phyloP scores from a whole-genome alignment of 2,329 filamentous ascomycete genomes.

The Aspergillus niger region DNA sequence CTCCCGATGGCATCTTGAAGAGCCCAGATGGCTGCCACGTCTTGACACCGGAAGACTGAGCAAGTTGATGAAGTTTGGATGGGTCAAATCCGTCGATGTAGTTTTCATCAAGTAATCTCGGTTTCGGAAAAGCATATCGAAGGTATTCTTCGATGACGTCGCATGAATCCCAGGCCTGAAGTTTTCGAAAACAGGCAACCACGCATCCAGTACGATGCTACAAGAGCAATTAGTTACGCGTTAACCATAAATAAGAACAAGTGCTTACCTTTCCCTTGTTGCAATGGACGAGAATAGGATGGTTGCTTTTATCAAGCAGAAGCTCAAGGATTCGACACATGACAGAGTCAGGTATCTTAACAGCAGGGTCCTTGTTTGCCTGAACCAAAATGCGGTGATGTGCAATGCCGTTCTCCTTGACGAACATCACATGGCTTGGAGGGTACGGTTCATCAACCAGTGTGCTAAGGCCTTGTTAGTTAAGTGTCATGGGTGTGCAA shows the following conservation, averaged over 20 bases:
- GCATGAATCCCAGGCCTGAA: slow-evolving; percentile 66
- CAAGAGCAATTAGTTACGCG: slow-evolving; percentile 7
- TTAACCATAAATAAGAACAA: too few species aligned
- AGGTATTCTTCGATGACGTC: slow-evolving; percentile 73
- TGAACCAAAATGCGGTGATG: slow-evolving; percentile 77
- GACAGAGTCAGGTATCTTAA: slow-evolving; percentile 64
- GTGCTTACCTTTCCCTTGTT: slow-evolving; percentile 78
- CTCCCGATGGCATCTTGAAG: slow-evolving; percentile 6
- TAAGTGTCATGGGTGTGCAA: not conserved
- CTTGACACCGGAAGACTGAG: slow-evolving; percentile 20
- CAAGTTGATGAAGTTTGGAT: slow-evolving; percentile 23
- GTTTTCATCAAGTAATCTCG: slow-evolving; percentile 41
- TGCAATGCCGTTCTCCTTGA: slow-evolving; percentile 66
- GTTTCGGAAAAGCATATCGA: slow-evolving; percentile 57
- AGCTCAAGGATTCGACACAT: slow-evolving; percentile 73
- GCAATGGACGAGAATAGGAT: slow-evolving; percentile 85
- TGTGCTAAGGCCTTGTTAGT: slow-evolving; percentile 48
- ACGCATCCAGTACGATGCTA: slow-evolving; percentile 88
- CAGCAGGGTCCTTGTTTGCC: slow-evolving; percentile 76
- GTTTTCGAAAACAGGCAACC: slow-evolving; percentile 75
- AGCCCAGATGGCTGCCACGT: slow-evolving; percentile 16
- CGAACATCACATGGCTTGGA: slow-evolving; percentile 59
- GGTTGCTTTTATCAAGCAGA: slow-evolving; percentile 70
- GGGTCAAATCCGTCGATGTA: slow-evolving; percentile 32
- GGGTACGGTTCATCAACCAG: slow-evolving; percentile 63